A percentile compares a stretch with the other conserved stretches of the same genome.
phyloP scores from a whole-genome alignment of 108 stramenopile genomes.

The Stephanodiscus triporus region DNA sequence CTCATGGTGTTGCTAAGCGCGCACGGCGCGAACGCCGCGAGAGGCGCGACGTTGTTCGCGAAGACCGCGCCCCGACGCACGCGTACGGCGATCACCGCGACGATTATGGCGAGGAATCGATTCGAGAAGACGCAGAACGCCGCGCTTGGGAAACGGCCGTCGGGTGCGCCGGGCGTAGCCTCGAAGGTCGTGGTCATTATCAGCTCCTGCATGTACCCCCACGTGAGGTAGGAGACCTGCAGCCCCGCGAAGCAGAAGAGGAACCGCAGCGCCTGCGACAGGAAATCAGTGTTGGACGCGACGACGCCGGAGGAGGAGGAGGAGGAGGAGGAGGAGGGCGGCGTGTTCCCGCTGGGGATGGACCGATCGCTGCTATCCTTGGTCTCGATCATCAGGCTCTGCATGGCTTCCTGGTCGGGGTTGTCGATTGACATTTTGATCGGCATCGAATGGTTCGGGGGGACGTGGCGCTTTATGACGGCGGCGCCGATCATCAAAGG shows the following conservation, averaged over 20 bases:
- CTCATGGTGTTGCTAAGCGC: conserved; percentile 95
- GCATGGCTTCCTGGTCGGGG: conserved; percentile 5
- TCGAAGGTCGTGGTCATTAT: conserved; percentile 94
- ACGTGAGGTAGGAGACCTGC: conserved; percentile 72
- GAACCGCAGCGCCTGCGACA: conserved; percentile 28
- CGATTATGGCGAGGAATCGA: conserved; percentile 93
- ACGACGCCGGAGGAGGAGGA: not conserved
- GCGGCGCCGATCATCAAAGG: not conserved
- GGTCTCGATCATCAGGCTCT: conserved; percentile 20
- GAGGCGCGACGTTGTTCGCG: conserved; percentile 81
- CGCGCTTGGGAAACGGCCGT: conserved; percentile 91
- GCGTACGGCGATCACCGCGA: conserved; percentile 85
- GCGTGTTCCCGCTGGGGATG: conserved; percentile 28
- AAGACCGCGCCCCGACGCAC: conserved; percentile 80
- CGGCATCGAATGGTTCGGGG: not conserved
- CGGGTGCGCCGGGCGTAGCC: conserved; percentile 71
- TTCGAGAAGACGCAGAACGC: conserved; percentile 98
- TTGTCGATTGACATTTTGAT: conserved; percentile 1
- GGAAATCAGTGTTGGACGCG: conserved; percentile 12
- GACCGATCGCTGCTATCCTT: conserved; percentile 18
- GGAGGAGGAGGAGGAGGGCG: conserved; percentile 1
- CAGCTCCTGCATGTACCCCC: conserved; percentile 98
- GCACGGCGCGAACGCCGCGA: conserved; percentile 94
- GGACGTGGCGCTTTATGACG: conserved; percentile 8
- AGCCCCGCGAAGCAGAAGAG: conserved; percentile 70